Conservation (phyloP, 306 rosid genomes). For the Arachis stenosperma region DNA sequence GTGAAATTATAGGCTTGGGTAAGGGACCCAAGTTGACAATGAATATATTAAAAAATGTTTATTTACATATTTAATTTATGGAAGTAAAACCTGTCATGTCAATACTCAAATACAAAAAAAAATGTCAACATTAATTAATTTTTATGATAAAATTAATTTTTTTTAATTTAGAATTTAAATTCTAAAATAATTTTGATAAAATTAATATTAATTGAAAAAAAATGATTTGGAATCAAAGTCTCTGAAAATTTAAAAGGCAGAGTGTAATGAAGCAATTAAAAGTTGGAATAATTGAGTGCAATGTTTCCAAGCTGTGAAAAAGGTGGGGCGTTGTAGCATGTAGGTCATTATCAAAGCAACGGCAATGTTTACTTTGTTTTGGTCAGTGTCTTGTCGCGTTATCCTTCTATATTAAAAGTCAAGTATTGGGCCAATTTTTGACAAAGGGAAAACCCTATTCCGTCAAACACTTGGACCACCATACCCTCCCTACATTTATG, state of each 20-base stretch:
- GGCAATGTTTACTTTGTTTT: neutral
- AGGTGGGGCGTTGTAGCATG: neutral
- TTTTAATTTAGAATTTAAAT: too few relatives aligned
- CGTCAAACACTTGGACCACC: neutral
- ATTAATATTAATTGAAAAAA: too few relatives aligned
- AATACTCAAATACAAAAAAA: too few relatives aligned
- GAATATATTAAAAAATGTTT: too few relatives aligned
- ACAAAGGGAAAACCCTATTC: neutral
- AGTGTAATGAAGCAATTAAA: neutral
- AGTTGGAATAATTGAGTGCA: neutral
- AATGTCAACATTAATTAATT: too few relatives aligned
- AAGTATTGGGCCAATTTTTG: constrained; percentile 27
- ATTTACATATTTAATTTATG: too few relatives aligned
- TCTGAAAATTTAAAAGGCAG: too few relatives aligned
- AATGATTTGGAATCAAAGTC: too few relatives aligned
- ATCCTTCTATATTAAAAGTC: neutral
- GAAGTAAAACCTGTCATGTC: too few relatives aligned
- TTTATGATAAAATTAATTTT: too few relatives aligned
- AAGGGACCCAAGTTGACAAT: neutral
- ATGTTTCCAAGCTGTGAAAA: neutral
- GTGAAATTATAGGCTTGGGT: neutral
- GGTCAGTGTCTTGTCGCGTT: neutral
- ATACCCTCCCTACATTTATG: neutral
- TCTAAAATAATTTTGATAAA: too few relatives aligned
- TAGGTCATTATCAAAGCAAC: constrained; percentile 5